A percentile compares a stretch with the other conserved stretches of the same genome.
Conservation (phyloP, 768 basidiomycete genomes). For the Boletellus ananas region DNA sequence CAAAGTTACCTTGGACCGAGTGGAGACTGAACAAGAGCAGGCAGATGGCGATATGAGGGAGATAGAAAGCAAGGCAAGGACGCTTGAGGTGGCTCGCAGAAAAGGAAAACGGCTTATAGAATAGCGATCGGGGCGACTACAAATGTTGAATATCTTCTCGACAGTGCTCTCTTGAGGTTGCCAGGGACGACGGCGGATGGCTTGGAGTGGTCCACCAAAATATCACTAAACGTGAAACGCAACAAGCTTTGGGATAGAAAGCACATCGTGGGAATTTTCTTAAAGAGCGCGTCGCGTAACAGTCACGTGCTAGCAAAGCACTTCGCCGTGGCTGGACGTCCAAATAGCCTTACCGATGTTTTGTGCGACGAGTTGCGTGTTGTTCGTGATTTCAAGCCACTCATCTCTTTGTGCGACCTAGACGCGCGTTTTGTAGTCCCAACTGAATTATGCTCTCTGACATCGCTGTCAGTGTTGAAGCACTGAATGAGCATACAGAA, state of each 20-base stretch:
- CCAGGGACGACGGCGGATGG: constrained; percentile 10
- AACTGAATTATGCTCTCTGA: no score
- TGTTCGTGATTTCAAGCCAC: no score
- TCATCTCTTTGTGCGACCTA: no score
- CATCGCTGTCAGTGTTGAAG: no score
- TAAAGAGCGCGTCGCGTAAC: constrained; percentile 39
- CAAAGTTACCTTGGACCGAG: constrained; percentile 21
- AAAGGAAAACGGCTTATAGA: constrained; percentile 8
- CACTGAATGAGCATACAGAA: no score
- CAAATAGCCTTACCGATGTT: no score
- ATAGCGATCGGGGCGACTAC: constrained; percentile 14
- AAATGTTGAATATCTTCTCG: constrained; percentile 1
- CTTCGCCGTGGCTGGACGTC: no score
- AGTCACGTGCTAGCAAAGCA: constrained; percentile 34
- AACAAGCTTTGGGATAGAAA: constrained; percentile 23
- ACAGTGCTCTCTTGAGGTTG: constrained; percentile 13
- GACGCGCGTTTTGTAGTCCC: no score
- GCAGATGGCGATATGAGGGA: constrained; percentile 25
- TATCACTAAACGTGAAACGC: constrained; percentile 27
- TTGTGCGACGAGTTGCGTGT: no score
- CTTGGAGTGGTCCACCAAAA: constrained; percentile 17
- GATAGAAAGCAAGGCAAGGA: constrained; percentile 20
- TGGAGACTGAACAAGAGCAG: constrained; percentile 12
- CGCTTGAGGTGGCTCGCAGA: constrained; percentile 21
- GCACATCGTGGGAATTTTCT: constrained; percentile 29